These are phyloP conservation scores for Phytomonas francai DNA, from an alignment of 208 protist genomes.

Conservation along the genomic window DNA sequence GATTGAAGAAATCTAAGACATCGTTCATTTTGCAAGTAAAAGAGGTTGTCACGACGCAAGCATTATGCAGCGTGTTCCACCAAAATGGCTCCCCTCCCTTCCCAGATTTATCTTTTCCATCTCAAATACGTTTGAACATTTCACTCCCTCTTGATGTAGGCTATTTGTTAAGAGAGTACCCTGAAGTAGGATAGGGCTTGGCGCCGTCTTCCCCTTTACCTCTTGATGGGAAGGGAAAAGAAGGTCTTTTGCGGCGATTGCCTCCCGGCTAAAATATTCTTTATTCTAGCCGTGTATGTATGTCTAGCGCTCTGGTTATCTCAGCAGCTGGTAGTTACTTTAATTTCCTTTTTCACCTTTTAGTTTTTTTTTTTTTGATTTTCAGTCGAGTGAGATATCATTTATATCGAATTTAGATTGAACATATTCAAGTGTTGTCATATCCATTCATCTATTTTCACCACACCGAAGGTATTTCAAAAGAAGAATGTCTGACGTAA, in stretches of 20 bases:
- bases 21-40: background rate
- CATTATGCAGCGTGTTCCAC: background rate
- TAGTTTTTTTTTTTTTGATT: background rate
- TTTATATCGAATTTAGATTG: background rate
- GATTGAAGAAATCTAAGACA: slow-evolving; percentile 21
- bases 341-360: background rate
- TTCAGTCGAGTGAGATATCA: background rate
- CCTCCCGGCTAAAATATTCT: background rate
- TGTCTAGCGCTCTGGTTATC: background rate
- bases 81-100: background rate
- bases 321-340: background rate
- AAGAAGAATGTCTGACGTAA: slow-evolving; percentile 13
- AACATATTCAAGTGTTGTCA: background rate
- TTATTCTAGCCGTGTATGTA: background rate
- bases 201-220: background rate
- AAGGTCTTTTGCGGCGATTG: background rate
- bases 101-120: background rate
- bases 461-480: background rate
- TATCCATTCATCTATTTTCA: background rate
- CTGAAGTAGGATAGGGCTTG: background rate
- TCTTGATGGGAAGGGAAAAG: background rate
- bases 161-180: background rate
- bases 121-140: background rate
- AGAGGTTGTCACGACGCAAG: background rate
- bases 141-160: background rate